Base-by-base conservation (phyloP, 2,329 filamentous ascomycete genomes). In the Thermochaetoides dissita region DNA sequence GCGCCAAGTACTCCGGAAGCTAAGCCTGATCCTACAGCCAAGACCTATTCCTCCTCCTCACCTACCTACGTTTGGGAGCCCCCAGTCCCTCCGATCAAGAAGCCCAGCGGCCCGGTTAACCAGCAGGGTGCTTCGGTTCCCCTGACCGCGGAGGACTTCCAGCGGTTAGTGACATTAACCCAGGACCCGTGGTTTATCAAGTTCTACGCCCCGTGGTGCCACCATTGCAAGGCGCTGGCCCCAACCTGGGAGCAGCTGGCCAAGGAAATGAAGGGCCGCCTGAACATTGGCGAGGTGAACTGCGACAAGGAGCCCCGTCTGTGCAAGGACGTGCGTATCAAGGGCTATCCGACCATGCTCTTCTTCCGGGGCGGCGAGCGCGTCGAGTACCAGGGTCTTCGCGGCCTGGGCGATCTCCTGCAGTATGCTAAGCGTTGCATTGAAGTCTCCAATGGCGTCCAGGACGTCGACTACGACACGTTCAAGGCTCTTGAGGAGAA, bases 111-210 rank as follows among this genome's bases (percentile, higher is more conserved):
- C 11, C 74, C 71, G 8, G 76, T 83, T 17, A 96, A 98, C 51
- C 73, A 76, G 4, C 70, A 80, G 34, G 91, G 91, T 6, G 67
- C 72, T 10, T 93, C 86, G 6, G 69, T 86, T 31, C 63, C 79
- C 6, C 71, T 98, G 40, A 87, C 79, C 2, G 80, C 84, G 0
- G 87, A 95, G 57, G 84, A 70, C 49, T 98, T 98, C 66, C 81
- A 93, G 58, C 78, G 75, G 44, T 68, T 81, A 33, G 88, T 98
- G 37, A 94, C 86, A 3, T 83, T 80, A 59, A 87, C 86, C 0
- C 77, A 84, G 49, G 87, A 96, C 49, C 81, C 88, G 6, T 98
- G 91, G 91, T 95, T 98, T 57, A 79, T 98, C 69, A 98, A 98
- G 63, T 96, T 98, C 60, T 96, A 95, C 59, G 88, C 86, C 11